Percentiles rank a stretch among this genome's conserved stretches.
phyloP scores from a whole-genome alignment of 164 flowering plant species.

The Chimonanthus praecox region DNA sequence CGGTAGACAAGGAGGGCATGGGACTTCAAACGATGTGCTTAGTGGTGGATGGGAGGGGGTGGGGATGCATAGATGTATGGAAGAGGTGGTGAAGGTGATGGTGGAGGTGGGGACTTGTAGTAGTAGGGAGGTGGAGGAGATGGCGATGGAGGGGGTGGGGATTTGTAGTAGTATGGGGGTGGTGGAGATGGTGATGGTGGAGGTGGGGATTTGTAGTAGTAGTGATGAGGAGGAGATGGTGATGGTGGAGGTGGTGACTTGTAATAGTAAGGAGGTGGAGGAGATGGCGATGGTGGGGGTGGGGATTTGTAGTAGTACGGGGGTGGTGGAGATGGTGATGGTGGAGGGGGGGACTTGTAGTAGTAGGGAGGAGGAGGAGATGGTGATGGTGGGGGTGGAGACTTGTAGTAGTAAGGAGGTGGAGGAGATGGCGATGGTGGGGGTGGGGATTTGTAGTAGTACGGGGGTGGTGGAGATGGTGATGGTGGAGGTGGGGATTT shows the following conservation, averaged over 20 bases:
- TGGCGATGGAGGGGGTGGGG: conserved; percentile 27
- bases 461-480: background rate
- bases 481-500: conserved; percentile 6
- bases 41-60: conserved; percentile 25
- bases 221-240: conserved; percentile 2
- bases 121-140: conserved; percentile 24
- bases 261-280: conserved; percentile 24
- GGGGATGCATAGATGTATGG: conserved; percentile 16
- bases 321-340: conserved; percentile 14
- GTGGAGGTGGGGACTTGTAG: conserved; percentile 29
- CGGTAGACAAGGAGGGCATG: conserved; percentile 6
- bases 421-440: conserved; percentile 26
- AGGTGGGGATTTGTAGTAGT: conserved; percentile 25
- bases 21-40: conserved; percentile 11
- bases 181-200: conserved; percentile 18
- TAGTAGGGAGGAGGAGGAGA: conserved; percentile 19
- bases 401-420: conserved; percentile 26
- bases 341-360: conserved; percentile 29
- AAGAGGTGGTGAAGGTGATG: conserved; percentile 2
- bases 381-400: conserved; percentile 38
- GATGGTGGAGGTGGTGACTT: conserved; percentile 22
- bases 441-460: conserved; percentile 25
- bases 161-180: conserved; percentile 22
- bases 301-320: conserved; percentile 30
- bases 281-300: conserved; percentile 20